These are phyloP conservation scores for Phialophora chinensis DNA, from an alignment of 2,329 filamentous ascomycete species.

Conservation along the genomic window DNA sequence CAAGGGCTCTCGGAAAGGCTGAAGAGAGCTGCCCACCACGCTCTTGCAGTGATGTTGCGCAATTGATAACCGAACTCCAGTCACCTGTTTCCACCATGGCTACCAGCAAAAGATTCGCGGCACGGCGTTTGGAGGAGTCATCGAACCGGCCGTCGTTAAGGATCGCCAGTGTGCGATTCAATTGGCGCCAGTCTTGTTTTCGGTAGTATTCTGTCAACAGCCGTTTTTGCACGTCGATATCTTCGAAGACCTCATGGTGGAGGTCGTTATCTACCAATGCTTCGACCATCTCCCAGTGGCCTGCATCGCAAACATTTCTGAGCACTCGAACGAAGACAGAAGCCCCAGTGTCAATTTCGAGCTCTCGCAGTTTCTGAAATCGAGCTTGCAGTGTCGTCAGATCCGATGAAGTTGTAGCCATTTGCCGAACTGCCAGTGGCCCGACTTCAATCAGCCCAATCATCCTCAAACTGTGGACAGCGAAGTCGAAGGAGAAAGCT, in stretches of 20 bases:
- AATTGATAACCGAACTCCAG: slow-evolving; percentile 41
- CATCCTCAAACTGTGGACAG: slow-evolving; percentile 71
- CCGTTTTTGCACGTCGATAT: slow-evolving; percentile 59
- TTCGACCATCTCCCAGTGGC: slow-evolving; percentile 60
- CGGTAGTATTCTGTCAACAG: slow-evolving; percentile 61
- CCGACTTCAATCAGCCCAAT: slow-evolving; percentile 76
- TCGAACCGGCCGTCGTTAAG: slow-evolving; percentile 48
- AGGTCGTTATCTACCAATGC: slow-evolving; percentile 65
- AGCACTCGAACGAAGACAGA: slow-evolving; percentile 71
- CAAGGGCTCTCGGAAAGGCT: slow-evolving; percentile 10
- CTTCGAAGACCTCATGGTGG: slow-evolving; percentile 68
- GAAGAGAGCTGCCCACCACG: slow-evolving; percentile 11
- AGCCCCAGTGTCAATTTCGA: slow-evolving; percentile 67
- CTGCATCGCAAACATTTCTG: slow-evolving; percentile 65
- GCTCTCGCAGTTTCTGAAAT: slow-evolving; percentile 65
- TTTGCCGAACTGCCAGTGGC: slow-evolving; percentile 75
- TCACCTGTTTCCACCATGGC: slow-evolving; percentile 42
- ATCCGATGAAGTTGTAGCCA: slow-evolving; percentile 69
- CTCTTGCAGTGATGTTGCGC: slow-evolving; percentile 17
- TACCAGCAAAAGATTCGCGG: slow-evolving; percentile 50
- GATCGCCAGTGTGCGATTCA: slow-evolving; percentile 62
- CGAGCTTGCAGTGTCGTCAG: slow-evolving; percentile 63
- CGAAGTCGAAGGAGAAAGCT: slow-evolving; percentile 73
- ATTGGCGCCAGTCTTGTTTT: slow-evolving; percentile 57
- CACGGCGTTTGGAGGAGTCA: slow-evolving; percentile 42